Evolutionary conservation across 2,329 filamentous ascomycete species (phyloP), one percentile per base, ranked within the genome.

Genomic region (Penicillium sp.): DNA sequence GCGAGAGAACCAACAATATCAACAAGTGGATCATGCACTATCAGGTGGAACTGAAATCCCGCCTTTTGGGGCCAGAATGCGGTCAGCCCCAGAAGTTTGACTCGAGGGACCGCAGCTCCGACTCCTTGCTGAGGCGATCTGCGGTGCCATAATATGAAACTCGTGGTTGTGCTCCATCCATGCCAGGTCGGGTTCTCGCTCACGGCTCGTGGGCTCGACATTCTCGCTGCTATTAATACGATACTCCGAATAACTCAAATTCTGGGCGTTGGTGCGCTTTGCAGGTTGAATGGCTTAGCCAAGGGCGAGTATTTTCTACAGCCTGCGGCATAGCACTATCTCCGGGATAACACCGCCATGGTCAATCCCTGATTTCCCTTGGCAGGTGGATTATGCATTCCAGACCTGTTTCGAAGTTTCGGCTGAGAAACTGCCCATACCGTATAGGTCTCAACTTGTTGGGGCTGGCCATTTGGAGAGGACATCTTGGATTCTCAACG

Each of bases 61-160:
- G 21, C 55, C 38, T 44, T 31, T 53, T 44, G 52, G 54, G 60
- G 8, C 23, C 23, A 56, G 54, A 61, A 53, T 57, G 45, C 17
- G 41, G 41, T 58, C 60, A 61, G 54, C 54, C 60, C 58, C 54
- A 56, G 35, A 50, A 41, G 15, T 15, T 41, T 38, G 21, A 44
- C 26, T 31, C 53, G 7, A 21, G 23, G 44, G 15, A 13, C 31
- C n/a, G 8, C 19, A 35, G 9, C 13, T 13, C 31, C 29, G 15
- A 30, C 48, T 56, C 54, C 45, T 54, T 50, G 48, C 31, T 45
- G 38, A 54, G 30, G 49, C 45, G 46, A 58, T 50, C 55, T 62
- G 58, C 50, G 31, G 61, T 64, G 62, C 62, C 52, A 61, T 58
- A 46, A 48, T 45, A 51, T 64, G 58, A 64, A 63, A 64, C 63